Evolutionary conservation across 2,329 filamentous ascomycete species (phyloP), one percentile per base, ranked within the genome.

Genomic region (Septoria petroselini): DNA sequence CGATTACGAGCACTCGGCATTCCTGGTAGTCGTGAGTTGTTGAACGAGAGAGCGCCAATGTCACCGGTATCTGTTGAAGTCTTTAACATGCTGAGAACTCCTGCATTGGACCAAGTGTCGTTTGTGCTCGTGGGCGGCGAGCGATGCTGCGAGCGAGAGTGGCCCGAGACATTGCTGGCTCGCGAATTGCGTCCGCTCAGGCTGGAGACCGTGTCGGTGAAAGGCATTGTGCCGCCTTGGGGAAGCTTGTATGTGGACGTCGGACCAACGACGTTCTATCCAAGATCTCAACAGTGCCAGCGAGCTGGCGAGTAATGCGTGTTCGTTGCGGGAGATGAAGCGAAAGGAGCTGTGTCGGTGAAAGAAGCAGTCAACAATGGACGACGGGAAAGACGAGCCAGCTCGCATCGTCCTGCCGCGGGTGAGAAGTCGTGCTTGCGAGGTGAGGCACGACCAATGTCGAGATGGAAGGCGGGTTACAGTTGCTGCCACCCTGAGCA

Each of bases 11-110:
- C 53, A 35, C 62, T 43, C 29, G 69, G 67, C 44, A 69, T 61
- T 41, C 63, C 65, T 19, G 70, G 67, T 45, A 73, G 59, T 23
- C 69, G 65, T 38, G 66, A 63, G 30, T 63, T 62, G 54, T 69
- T 64, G 60, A 69, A 68, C 4, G 65, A 66, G 14, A 74, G 61
- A 21, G 67, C 62, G 8, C 67, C 71, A 40, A 76, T 64, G 53
- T 75, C 70, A 42, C 73, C 73, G 41, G 74, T 69, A 58, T 76
- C 74, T 1, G 72, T 76, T 7, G 70, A 71, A 8, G 73, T 76
- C 50, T 72, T 71, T 48, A 76, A 71, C 74, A 77, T 77, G 54
- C 71, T 74, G 63, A 73, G 65, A 52, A 76, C 69, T 33, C 70
- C 72, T 19, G 70, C 70, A 48, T 67, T 65, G 57, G 59, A 45